Evolutionary conservation across 176 grass and related monocot genomes (phyloP).

Genomic region (Saccharum spontaneum): DNA sequence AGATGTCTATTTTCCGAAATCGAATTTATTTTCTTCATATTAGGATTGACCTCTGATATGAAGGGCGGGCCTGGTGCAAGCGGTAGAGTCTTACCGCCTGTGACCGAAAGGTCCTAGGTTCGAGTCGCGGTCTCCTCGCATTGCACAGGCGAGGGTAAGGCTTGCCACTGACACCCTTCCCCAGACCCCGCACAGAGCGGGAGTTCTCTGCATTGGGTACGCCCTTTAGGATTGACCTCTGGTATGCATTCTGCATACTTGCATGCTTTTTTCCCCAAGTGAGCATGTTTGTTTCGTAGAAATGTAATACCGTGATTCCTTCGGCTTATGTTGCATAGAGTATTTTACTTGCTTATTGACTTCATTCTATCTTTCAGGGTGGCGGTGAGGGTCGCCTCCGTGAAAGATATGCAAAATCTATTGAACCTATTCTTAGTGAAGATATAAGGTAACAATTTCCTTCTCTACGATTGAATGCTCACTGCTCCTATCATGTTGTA

Average conservation of each 20-base stretch:
- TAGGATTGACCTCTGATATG: slow-evolving; percentile 19
- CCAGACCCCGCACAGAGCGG: too few species aligned
- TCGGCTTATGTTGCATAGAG: not conserved
- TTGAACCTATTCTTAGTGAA: slow-evolving; percentile 78
- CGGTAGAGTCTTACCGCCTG: too few species aligned
- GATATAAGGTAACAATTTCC: slow-evolving; percentile 70
- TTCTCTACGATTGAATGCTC: slow-evolving; percentile 13
- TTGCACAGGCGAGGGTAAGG: too few species aligned
- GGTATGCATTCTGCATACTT: slow-evolving; percentile 15
- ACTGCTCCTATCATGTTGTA: slow-evolving; percentile 15
- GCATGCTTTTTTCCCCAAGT: not conserved
- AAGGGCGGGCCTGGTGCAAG: too few species aligned
- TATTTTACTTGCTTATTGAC: slow-evolving; percentile 23
- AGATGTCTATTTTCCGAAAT: not conserved
- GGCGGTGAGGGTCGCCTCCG: slow-evolving; percentile 83
- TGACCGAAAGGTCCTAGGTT: too few species aligned
- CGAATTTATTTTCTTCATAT: slow-evolving; percentile 10
- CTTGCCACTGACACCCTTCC: too few species aligned
- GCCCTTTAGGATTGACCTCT: not conserved
- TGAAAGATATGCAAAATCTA: slow-evolving; percentile 75
- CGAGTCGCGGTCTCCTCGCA: too few species aligned
- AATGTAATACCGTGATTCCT: slow-evolving; percentile 10
- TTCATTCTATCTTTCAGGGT: slow-evolving; percentile 52
- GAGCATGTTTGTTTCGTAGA: slow-evolving; percentile 21
- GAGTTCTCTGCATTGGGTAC: too few species aligned